A percentile compares a stretch with the other conserved stretches of the same genome.
Evolutionary conservation across 345 rosid genomes (phyloP).

Genomic region (Syzygium aqueum): DNA sequence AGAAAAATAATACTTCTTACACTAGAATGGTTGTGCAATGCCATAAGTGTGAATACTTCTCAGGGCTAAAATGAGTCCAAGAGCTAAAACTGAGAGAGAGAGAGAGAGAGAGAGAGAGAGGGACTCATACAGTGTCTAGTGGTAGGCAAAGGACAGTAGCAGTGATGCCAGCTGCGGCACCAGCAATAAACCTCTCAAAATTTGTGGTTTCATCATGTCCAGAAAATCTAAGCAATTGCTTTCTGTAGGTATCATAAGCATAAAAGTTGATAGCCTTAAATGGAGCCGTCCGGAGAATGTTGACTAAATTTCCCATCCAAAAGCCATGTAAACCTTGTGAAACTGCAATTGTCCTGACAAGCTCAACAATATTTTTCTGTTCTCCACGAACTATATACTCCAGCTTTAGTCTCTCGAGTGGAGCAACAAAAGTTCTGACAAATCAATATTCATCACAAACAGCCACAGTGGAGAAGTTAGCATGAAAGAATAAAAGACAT

Average conservation of each 20-base stretch:
- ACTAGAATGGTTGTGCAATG: not conserved
- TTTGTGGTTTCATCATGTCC: slow-evolving; percentile 73
- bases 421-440: slow-evolving; percentile 76
- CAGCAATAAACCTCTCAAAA: slow-evolving; percentile 85
- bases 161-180: slow-evolving; percentile 96
- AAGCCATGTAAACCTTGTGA: slow-evolving; percentile 77
- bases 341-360: slow-evolving; percentile 44
- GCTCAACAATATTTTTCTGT: slow-evolving; percentile 50
- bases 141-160: slow-evolving; percentile 87
- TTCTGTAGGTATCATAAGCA: slow-evolving; percentile 81
- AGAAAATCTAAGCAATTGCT: slow-evolving; percentile 44
- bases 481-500: not conserved
- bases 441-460: not conserved
- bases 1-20: not conserved
- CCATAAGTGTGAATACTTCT: not conserved
- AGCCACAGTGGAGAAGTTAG: not conserved
- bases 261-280: slow-evolving; percentile 89
- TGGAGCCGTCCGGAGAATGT: slow-evolving; percentile 92
- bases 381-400: slow-evolving; percentile 81
- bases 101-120: not conserved
- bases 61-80: not conserved
- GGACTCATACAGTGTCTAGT: slow-evolving; percentile 73
- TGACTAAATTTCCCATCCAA: slow-evolving; percentile 89
- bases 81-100: not conserved
- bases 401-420: slow-evolving; percentile 85